Evolutionary conservation across 345 rosid genomes (phyloP), one percentile per base, ranked within the genome.

Genomic region (Gossypium longicalyx): DNA sequence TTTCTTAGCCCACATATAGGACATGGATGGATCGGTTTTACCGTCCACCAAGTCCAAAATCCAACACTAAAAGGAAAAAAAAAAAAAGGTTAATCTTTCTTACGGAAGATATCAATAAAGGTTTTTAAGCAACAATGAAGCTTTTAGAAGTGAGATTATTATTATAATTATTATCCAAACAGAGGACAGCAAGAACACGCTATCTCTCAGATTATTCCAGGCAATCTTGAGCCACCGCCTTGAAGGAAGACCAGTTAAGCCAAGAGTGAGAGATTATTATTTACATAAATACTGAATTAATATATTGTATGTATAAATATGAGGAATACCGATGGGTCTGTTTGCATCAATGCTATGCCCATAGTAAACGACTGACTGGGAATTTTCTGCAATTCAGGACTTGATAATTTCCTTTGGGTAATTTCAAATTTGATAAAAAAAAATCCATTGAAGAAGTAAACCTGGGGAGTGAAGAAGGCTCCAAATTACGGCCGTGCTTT

Each of bases 391-490:
- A 15, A 27, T 69, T 48, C 19, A 1, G 70, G 53, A 45, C 53
- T 22, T 66, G n/a, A 53, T 66, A 22, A 9, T 56, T 70, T 5
- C 20, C 3, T 9, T 44, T 44, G 11, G 29, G 20, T n/a, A 4
- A 2, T 44, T 44, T 20, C n/a, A 66, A 23, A 49, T 25, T 49
- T 15, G 58, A 68, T 8, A 0, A 3, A 20, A 16, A 0, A 20
- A 9, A 57, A 9, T 25, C 20, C 43, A n/a, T 47, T 3, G 63
- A 75, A 59, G 79, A 77, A 77, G 75, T 82, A 80, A 87, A 75
- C 88, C 89, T 89, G 92, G 92, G 89, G 86, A 79, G 85, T 78
- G 84, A 80, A 75, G 86, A 80, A 72, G 80, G 81, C 72, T 86
- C 87, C 34, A 81, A 85, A 64, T 83, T 87, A 56, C 77, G 88